Evolutionary conservation across 2,329 filamentous ascomycete species (phyloP).

Genomic region (Venturia oleaginea): DNA sequence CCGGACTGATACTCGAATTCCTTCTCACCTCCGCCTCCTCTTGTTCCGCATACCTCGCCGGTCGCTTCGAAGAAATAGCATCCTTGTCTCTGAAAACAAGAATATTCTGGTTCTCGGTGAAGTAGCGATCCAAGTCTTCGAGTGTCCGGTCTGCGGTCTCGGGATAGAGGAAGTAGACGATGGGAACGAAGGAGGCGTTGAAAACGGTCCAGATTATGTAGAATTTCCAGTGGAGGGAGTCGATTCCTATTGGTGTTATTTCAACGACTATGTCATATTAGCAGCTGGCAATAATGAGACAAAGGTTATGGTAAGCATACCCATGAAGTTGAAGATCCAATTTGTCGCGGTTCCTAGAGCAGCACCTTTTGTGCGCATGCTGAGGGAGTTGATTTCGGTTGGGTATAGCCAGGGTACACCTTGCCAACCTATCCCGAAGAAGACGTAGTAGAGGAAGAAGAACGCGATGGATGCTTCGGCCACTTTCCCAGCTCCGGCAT

Average conservation of each 20-base stretch:
- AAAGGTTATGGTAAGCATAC: background rate
- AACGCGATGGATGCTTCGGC: conserved; percentile 31
- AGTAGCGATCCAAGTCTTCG: conserved; percentile 14
- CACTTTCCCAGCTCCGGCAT: conserved; percentile 28
- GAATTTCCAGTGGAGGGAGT: conserved; percentile 32
- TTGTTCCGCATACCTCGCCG: conserved; percentile 1
- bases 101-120: conserved; percentile 13
- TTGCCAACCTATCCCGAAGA: conserved; percentile 68
- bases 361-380: conserved; percentile 38
- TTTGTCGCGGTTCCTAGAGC: conserved; percentile 46
- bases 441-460: conserved; percentile 64
- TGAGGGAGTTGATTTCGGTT: conserved; percentile 34
- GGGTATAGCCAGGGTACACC: conserved; percentile 59
- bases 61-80: conserved; percentile 7
- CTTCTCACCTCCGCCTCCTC: conserved; percentile 8
- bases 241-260: conserved; percentile 37
- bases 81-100: conserved; percentile 11
- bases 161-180: conserved; percentile 23
- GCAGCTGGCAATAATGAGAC: background rate
- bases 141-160: conserved; percentile 18
- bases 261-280: conserved; percentile 25
- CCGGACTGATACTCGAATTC: background rate
- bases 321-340: conserved; percentile 39
- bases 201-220: conserved; percentile 39
- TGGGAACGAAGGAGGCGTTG: conserved; percentile 40